Evolutionary conservation across 106 monocot species (phyloP).

Genomic region (Iris macrosiphon): DNA sequence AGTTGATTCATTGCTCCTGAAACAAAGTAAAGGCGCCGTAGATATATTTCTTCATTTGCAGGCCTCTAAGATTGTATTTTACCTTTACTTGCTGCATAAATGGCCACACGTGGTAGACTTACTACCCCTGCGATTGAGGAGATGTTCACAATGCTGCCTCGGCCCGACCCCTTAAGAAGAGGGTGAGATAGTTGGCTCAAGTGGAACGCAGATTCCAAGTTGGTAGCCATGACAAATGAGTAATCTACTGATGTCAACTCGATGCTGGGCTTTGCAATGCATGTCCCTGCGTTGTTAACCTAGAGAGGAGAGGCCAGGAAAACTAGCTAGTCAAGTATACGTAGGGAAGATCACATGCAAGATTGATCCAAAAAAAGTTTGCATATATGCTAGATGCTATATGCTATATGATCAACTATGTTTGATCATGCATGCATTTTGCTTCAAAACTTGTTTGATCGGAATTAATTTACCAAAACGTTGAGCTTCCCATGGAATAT

Average conservation of each 20-base stretch:
- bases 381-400: no score
- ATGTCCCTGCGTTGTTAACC: conserved; percentile 22
- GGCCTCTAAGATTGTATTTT: not conserved
- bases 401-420: no score
- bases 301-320: no score
- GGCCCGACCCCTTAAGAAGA: conserved; percentile 21
- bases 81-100: conserved; percentile 51
- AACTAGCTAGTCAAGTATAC: no score
- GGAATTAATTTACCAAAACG: conserved; percentile 79
- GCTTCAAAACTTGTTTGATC: no score
- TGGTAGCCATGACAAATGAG: conserved; percentile 11
- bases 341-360: no score
- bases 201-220: conserved; percentile 35
- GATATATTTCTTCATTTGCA: not conserved
- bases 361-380: no score
- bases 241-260: conserved; percentile 12
- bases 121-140: conserved; percentile 34
- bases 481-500: conserved; percentile 66
- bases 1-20: conserved; percentile 50
- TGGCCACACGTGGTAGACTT: not conserved
- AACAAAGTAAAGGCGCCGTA: no score
- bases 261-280: not conserved
- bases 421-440: no score
- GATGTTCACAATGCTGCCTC: conserved; percentile 19
- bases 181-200: conserved; percentile 31